Evolutionary conservation across 352 stramenopile species (phyloP), one percentile per base, ranked within the genome.

Genomic region (Sclerospora graminicola): DNA sequence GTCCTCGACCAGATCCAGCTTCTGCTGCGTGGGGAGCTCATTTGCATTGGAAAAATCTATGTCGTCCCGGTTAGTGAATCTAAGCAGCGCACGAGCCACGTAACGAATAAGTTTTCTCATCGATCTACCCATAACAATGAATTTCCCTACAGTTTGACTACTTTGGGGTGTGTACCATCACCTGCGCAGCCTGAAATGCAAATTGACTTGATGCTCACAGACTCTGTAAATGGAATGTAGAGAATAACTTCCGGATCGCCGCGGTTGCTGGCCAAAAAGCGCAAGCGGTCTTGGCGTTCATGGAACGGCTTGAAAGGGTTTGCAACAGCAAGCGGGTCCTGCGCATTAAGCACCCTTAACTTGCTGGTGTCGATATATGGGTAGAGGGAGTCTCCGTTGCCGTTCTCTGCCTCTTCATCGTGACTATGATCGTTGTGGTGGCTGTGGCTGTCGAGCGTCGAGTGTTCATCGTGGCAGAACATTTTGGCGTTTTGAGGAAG

Each of bases 331-430:
- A 56, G 41, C 13, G 75, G 75, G 20, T 89, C 73, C 28, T 70
- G 47, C 19, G 73, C 78, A 39, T 92, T 92, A 24, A 89, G 66
- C 57, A 78, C 77, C 18, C 78, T 71, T 37, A 92, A 52, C 50
- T 92, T 92, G 65, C 73, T 92, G 14, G 78, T 90, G 59, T 92
- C 81, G 35, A 92, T 83, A 69, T 70, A 92, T 8, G 62, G 73
- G 55, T 75, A 92, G 43, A 92, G 66, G 31, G 81, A 89, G 42
- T 89, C 78, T 14, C 81, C 81, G 13, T 77, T 67, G 11, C 71
- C 62, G 35, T 90, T 69, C 40, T 89, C 72, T 14, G 82, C 55
- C 16, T 89, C 80, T 27, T 67, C 48, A 41, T 73, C 58, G 45
- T 91, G 80, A 53, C 63, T 53, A 28, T 64, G 48, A 43, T 63